Base-by-base conservation (phyloP, 495 filamentous ascomycete species). In the Chaetomium cochliodes region DNA sequence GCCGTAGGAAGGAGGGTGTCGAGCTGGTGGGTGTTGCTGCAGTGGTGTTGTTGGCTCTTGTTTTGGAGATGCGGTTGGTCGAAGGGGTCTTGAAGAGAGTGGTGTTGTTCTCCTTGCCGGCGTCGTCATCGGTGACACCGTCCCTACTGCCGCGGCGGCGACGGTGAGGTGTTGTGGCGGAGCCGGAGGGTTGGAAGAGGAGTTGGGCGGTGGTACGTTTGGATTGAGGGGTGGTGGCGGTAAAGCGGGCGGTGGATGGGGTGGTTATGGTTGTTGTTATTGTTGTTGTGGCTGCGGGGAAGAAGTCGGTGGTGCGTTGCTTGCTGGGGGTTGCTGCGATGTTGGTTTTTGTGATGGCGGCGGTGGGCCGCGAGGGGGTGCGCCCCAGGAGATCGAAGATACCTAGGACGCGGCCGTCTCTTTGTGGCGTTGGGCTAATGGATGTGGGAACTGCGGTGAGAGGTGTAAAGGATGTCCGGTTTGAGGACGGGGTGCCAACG, bases 381-480 rank as follows among this genome's bases (percentile, higher is more conserved):
- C 85, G 84, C 25, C 85, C 84, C 7, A 96, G 81, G 30, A 92
- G 80, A 72, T 98, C 94, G 70, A 98, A 98, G n/a, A 98, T 76
- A 5, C 94, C 93, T 0, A 98, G 79, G 1, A 94, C 85, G 46
- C 85, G 86, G 15, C 94, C 94, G 74, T 96, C 90, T 64, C 89
- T 89, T 68, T 97, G 93, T 2, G 94, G 94, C 2, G 94, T 98
- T 2, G 93, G 93, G 8, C 92, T 92, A 66, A 97, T 78, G 44
- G 75, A 79, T 60, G 80, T 77, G 30, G 81, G 74, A 70, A 85
- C 53, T 67, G 78, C 63, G 1, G 37, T 49, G 15, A 15, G 49
- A 0, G 87, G 88, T 63, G 86, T 88, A 76, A 87, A 87, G 23
- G 88, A 78, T 55, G 82, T 83, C 8, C 85, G 79, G 12, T 85